Base-by-base conservation (phyloP, 192 early-diverging fungal genomes). In the Coemansia sp. region DNA sequence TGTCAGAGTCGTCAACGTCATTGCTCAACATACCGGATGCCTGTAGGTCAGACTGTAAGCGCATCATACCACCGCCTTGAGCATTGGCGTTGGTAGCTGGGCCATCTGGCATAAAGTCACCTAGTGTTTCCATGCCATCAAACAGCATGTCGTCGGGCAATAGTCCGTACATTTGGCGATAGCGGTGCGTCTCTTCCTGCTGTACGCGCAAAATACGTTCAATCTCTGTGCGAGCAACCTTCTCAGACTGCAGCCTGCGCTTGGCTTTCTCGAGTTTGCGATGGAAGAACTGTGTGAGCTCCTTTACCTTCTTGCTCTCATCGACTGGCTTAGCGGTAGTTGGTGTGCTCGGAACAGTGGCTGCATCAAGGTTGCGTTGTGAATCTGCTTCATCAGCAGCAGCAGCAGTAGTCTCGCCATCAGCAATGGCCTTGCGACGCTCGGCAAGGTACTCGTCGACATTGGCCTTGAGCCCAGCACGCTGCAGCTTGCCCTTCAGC, bases 401-500 rank as follows among this genome's bases (percentile, higher is more conserved):
- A 9, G 17, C 35, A 20, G 35, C 18, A 1, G 18, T 34, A 7
- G 45, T 38, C 4, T 46, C 41, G 6, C 38, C 49, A 9, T 28
- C 39, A 0, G 53, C 53, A 5, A 14, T 27, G 4, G 54, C 61
- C 24, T 22, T 37, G 11, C 51, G 41, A 9, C 58, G 55, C 44
- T 59, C 62, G 5, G 72, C 65, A 22, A 76, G 38, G 20, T 69
- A 76, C 58, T 76, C 72, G 51, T 76, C 72, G 15, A 76, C 58
- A 32, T 76, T 61, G 43, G 61, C 60, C 42, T 65, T 69, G 38
- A 65, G 53, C 3, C 77, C 77, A 7, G 66, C 61, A 9, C 77
- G 69, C 62, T 78, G 66, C 51, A 78, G 60, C 48, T 60, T 60
- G 44, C 77, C 77, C 44, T 55, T 73, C 3, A 82, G 65, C 37